Evolutionary conservation across 257 asterid species (phyloP).

Genomic region (Solanum corneliomulleri): DNA sequence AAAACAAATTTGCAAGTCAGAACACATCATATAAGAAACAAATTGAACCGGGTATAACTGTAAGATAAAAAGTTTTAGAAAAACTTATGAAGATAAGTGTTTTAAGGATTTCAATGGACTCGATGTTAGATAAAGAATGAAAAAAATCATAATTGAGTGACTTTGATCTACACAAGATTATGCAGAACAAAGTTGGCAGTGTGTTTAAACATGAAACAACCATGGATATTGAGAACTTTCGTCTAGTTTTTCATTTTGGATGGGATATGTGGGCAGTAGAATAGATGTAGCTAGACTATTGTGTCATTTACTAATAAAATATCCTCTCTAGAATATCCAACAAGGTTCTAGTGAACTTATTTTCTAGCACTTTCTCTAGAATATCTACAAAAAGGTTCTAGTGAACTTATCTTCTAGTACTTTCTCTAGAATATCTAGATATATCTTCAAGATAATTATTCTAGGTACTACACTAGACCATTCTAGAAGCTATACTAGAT

Average conservation of each 20-base stretch:
- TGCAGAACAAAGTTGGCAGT: not conserved
- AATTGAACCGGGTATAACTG: not conserved
- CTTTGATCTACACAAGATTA: not conserved
- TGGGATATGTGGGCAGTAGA: not conserved
- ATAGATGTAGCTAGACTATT: not conserved
- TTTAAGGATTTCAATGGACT: not conserved
- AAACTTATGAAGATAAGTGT: not conserved
- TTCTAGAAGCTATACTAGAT: no score
- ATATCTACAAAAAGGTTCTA: no score
- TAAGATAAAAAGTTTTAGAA: not conserved
- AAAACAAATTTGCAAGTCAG: not conserved
- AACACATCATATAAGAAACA: not conserved
- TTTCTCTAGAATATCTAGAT: no score
- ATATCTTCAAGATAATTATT: no score
- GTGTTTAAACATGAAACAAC: not conserved
- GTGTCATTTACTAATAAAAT: no score
- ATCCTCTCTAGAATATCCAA: no score
- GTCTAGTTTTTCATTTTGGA: not conserved
- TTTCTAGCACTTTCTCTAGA: no score
- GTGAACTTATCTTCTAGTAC: no score
- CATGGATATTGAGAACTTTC: no score
- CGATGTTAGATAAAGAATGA: not conserved
- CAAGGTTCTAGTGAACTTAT: no score
- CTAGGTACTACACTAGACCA: no score
- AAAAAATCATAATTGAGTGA: not conserved